phyloP scores from a whole-genome alignment of 345 rosid genomes.

The Adansonia digitata region DNA sequence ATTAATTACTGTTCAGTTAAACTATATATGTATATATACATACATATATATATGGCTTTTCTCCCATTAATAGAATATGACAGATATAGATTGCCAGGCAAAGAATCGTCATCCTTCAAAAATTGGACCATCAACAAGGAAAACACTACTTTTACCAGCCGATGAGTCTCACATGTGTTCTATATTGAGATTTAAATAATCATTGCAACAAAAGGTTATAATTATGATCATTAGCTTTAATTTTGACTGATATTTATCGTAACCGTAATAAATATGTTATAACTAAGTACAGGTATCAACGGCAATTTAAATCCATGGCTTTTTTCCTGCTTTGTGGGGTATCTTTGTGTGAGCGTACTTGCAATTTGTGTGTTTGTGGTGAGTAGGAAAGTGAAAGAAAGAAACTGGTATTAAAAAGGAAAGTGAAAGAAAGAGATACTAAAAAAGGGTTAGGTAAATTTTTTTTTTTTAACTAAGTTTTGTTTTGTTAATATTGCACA shows the following conservation, averaged over 20 bases:
- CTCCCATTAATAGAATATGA: conserved; percentile 6
- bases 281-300: no score
- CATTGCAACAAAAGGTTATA: no score
- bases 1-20: no score
- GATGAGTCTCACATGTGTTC: conserved; percentile 26
- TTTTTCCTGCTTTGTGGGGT: conserved; percentile 32
- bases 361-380: conserved; percentile 13
- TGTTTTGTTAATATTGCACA: background rate
- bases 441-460: conserved; percentile 3
- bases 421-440: no score
- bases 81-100: background rate
- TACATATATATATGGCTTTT: no score
- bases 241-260: no score
- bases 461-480: background rate
- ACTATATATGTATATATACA: no score
- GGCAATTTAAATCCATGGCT: no score
- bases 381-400: conserved; percentile 30
- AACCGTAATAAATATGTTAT: no score
- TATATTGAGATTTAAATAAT: no score
- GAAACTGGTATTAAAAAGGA: no score
- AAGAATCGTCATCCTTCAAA: conserved; percentile 46
- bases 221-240: no score
- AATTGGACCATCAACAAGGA: conserved; percentile 75
- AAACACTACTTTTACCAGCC: conserved; percentile 14
- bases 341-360: conserved; percentile 30